Percentiles rank a stretch among this genome's conserved stretches.
phyloP scores from a whole-genome alignment of 768 basidiomycete species.

The Boletus edulis region DNA sequence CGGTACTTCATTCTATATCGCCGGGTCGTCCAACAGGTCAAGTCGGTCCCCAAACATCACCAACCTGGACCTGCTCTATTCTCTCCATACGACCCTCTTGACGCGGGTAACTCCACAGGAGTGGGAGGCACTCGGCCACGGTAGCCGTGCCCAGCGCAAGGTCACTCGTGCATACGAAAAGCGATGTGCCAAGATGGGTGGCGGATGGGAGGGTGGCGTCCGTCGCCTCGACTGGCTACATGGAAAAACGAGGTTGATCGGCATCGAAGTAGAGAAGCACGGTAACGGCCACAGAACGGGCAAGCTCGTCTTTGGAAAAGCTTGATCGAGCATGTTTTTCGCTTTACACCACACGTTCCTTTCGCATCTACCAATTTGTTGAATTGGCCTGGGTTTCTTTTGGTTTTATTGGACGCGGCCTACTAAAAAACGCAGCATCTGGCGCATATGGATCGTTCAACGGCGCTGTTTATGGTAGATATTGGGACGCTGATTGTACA shows the following conservation, averaged over 20 bases:
- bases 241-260: slow-evolving; percentile 55
- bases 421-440: not conserved
- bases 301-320: slow-evolving; percentile 47
- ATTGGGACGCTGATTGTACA: slow-evolving; percentile 21
- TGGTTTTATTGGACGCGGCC: slow-evolving; percentile 2
- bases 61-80: slow-evolving; percentile 63
- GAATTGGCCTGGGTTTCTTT: not conserved
- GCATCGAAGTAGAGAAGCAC: slow-evolving; percentile 57
- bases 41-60: slow-evolving; percentile 39
- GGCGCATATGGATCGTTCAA: slow-evolving; percentile 13
- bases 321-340: slow-evolving; percentile 23
- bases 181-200: slow-evolving; percentile 60
- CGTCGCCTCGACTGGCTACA: slow-evolving; percentile 66
- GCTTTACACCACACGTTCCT: slow-evolving; percentile 4
- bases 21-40: slow-evolving; percentile 19
- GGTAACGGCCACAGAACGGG: slow-evolving; percentile 38
- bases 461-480: slow-evolving; percentile 8
- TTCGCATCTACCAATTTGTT: not conserved
- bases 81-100: slow-evolving; percentile 55
- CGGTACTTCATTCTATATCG: slow-evolving; percentile 28
- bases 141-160: slow-evolving; percentile 55
- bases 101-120: slow-evolving; percentile 59
- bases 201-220: slow-evolving; percentile 69
- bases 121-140: slow-evolving; percentile 58
- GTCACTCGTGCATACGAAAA: slow-evolving; percentile 61